Evolutionary conservation across 495 filamentous ascomycete genomes (phyloP).

Genomic region (Staphylotrichum longicolle): DNA sequence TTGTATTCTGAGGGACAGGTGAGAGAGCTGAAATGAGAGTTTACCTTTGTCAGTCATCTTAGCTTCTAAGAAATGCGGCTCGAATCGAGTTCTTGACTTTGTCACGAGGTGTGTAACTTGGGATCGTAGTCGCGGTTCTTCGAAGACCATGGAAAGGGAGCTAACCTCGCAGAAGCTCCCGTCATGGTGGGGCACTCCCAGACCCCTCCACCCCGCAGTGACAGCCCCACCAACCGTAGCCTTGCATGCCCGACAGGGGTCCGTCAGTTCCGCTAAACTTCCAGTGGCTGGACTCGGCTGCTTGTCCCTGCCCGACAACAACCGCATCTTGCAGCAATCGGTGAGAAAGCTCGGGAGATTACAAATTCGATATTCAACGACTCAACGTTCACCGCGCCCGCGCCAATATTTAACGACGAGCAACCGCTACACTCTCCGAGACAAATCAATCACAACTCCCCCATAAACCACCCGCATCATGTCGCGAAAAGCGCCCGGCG

Average conservation of each 20-base stretch:
- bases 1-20: too few species aligned
- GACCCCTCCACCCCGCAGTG: constrained; percentile 12
- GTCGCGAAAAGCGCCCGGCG: constrained; percentile 32
- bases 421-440: not conserved
- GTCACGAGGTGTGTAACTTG: not conserved
- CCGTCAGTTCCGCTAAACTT: too few species aligned
- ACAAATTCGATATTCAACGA: not conserved
- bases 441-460: too few species aligned
- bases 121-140: constrained; percentile 4
- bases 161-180: constrained; percentile 7
- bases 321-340: too few species aligned
- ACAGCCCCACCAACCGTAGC: not conserved
- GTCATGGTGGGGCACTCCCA: constrained; percentile 20
- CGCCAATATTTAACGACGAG: not conserved
- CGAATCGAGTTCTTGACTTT: too few species aligned
- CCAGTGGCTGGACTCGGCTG: too few species aligned
- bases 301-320: too few species aligned
- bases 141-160: constrained; percentile 30
- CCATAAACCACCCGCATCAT: constrained; percentile 21
- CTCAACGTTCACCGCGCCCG: not conserved
- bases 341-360: not conserved
- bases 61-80: not conserved
- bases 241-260: constrained; percentile 3
- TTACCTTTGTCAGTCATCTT: constrained; percentile 35
- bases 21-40: not conserved